Percentiles rank a stretch among this genome's conserved stretches.
Conservation (phyloP, 768 basidiomycete genomes). For the Tephrocybe sp. region DNA sequence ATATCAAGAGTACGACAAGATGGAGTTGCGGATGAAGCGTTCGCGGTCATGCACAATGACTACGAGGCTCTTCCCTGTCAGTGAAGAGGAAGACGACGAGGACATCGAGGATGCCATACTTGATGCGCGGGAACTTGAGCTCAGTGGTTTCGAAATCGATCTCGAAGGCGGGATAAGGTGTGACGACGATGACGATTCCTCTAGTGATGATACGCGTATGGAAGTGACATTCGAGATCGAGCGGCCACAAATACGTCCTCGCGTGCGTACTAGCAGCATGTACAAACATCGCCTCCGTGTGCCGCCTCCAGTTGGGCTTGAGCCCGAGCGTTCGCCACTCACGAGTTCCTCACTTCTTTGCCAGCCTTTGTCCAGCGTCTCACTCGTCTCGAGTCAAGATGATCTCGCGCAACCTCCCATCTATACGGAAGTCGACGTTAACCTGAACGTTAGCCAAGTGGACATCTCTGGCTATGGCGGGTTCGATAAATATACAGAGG, state of each 20-base stretch:
- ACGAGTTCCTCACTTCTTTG: slow-evolving; percentile 21
- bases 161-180: slow-evolving; percentile 25
- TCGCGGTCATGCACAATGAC: slow-evolving; percentile 16
- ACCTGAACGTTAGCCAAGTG: slow-evolving; percentile 19
- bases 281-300: slow-evolving; percentile 24
- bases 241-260: slow-evolving; percentile 27
- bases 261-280: slow-evolving; percentile 37
- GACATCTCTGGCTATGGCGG: slow-evolving; percentile 17
- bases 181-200: slow-evolving; percentile 15
- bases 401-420: slow-evolving; percentile 15
- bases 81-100: slow-evolving; percentile 31
- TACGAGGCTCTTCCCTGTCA: slow-evolving; percentile 39
- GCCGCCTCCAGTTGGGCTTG: slow-evolving; percentile 10
- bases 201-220: slow-evolving; percentile 2
- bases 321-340: slow-evolving; percentile 3
- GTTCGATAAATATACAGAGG: slow-evolving; percentile 23
- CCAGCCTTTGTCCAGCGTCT: slow-evolving; percentile 15
- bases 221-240: slow-evolving; percentile 24
- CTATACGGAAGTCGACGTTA: slow-evolving; percentile 22
- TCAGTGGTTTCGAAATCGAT: slow-evolving; percentile 28
- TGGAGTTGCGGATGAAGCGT: slow-evolving; percentile 11
- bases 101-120: slow-evolving; percentile 23
- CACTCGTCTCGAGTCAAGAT: background rate
- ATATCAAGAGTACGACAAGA: slow-evolving; percentile 19
- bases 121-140: slow-evolving; percentile 29